phyloP scores from a whole-genome alignment of 768 basidiomycete species.

The Macrolepiota dolichaula region DNA sequence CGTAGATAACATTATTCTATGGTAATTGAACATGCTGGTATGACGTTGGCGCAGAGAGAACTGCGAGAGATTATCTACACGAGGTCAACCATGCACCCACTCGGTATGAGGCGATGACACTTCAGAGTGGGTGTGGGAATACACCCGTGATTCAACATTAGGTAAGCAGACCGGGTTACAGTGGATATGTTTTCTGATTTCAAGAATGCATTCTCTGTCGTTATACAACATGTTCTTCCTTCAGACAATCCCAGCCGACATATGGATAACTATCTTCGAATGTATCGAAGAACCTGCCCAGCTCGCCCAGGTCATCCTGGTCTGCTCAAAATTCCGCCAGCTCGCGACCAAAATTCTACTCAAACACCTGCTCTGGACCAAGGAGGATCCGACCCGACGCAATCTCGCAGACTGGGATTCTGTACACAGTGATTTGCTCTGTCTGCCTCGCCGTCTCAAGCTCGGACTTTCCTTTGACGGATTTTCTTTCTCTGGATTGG shows the following conservation, averaged over 20 bases:
- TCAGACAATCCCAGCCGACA: constrained; percentile 23
- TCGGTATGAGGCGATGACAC: neutral
- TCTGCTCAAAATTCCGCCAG: constrained; percentile 21
- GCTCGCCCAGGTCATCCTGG: constrained; percentile 19
- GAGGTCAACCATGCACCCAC: neutral
- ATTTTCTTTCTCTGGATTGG: neutral
- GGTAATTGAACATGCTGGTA: neutral
- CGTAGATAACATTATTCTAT: neutral
- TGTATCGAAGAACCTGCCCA: constrained; percentile 16
- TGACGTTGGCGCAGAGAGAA: constrained; percentile 2
- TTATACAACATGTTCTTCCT: constrained; percentile 12
- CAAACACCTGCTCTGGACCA: constrained; percentile 23
- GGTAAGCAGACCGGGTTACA: constrained; percentile 12
- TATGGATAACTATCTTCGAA: constrained; percentile 30
- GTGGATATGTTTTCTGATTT: constrained; percentile 13
- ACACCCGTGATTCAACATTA: neutral
- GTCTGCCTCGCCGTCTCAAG: constrained; percentile 20
- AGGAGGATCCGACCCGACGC: constrained; percentile 14
- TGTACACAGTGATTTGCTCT: constrained; percentile 10
- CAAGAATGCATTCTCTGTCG: constrained; percentile 3
- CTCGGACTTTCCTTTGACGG: constrained; percentile 21
- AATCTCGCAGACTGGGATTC: constrained; percentile 23
- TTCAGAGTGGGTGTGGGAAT: neutral
- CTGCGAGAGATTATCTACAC: neutral
- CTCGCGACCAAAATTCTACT: constrained; percentile 23